These are phyloP conservation scores for Xylaria sp. DNA, from an alignment of 2,329 filamentous ascomycete species.

Conservation along the genomic window DNA sequence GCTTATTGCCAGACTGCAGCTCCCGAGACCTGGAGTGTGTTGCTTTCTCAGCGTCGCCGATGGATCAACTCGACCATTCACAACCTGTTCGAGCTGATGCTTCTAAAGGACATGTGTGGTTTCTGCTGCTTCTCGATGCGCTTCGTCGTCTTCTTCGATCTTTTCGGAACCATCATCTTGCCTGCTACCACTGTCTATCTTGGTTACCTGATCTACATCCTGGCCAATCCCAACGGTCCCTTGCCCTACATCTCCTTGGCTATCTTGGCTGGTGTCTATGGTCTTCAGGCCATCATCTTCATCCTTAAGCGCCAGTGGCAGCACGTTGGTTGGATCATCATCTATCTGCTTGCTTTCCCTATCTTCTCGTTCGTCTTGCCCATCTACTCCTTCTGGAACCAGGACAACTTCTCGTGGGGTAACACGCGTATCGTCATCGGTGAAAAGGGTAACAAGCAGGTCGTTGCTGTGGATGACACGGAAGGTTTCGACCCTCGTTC, in stretches of 20 bases:
- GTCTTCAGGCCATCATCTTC: conserved; percentile 93
- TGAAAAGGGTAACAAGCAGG: conserved; percentile 83
- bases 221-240: conserved; percentile 63
- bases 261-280: conserved; percentile 88
- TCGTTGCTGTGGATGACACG: conserved; percentile 81
- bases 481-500: conserved; percentile 80
- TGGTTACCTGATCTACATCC: conserved; percentile 76
- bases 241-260: conserved; percentile 84
- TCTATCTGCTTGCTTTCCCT: conserved; percentile 92
- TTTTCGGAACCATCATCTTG: conserved; percentile 86
- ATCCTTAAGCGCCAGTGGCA: conserved; percentile 97
- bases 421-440: conserved; percentile 96
- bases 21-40: conserved; percentile 86
- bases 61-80: conserved; percentile 99
- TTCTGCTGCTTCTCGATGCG: conserved; percentile 99
- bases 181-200: conserved; percentile 85
- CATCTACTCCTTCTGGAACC: conserved; percentile 98
- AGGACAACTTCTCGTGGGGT: conserved; percentile 98
- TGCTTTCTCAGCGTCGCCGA: conserved; percentile 94
- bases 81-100: conserved; percentile 86
- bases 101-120: conserved; percentile 88
- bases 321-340: conserved; percentile 98
- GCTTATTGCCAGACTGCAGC: conserved; percentile 91
- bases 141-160: conserved; percentile 91
- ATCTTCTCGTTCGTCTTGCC: conserved; percentile 89